Base-by-base conservation (phyloP, 345 rosid genomes). In the Lepidium sativum region DNA sequence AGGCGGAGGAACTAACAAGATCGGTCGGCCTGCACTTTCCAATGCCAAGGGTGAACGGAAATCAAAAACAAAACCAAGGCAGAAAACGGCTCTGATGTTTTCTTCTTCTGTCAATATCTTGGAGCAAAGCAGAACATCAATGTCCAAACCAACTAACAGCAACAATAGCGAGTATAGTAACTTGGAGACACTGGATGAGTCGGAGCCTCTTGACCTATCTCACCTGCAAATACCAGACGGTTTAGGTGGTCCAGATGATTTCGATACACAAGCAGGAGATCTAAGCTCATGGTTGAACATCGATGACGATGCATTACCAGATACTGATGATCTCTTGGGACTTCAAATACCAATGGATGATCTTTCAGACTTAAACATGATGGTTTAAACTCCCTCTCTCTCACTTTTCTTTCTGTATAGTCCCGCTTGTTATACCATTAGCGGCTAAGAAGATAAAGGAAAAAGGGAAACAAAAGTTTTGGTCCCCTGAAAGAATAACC, bases 281-380 rank as follows among this genome's bases (percentile, higher is more conserved):
- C 75, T 90, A 29, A 88, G 87, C 70, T 82, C 97, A 21, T 94
- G 99, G 99, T 78, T 94, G 81, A 87, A 85, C 80, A 85, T 94
- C 57, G 99, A 91, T 60, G 99, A 94, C 18, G 96, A 91, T 59
- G 89, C 81, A 59, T 80, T 91, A 71, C 96, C 83, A 73, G 96
- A 90, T 72, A 63, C 43, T 21, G 75, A 69, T 60, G 98, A 88
- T 76, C 88, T 86, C 65, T 80, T 85, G 82, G 97, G 99, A 66
- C 99, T 94, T 65, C 92, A 90, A 75, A 94, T 94, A 75, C 99
- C 99, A 39, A 90, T 88, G 99, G 99, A 94, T 72, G 99, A 94
- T 75, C 94, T 94, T 73, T 79, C 97, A 47, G 97, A 94, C 81
- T 75, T 94, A 57, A 83, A 90, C 76, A 86, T 90, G 99, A 90